Conservation (phyloP, 2,329 filamentous ascomycete species). For the Stylonectria norvegica region DNA sequence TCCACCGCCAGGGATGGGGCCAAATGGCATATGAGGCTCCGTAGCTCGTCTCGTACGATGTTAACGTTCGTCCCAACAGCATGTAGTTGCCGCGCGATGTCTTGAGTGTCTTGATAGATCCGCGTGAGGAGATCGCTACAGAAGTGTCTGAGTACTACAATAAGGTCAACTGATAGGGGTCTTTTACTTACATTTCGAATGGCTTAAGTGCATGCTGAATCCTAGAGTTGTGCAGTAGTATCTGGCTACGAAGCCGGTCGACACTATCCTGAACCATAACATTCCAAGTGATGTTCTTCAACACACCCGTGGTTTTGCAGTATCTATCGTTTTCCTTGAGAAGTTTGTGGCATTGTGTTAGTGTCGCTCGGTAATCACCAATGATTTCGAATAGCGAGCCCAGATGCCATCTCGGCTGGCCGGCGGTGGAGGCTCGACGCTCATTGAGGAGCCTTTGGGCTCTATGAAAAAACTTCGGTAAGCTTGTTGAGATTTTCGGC, state of each 20-base stretch:
- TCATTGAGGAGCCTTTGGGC: constrained; percentile 27
- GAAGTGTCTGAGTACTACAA: background rate
- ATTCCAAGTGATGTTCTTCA: constrained; percentile 37
- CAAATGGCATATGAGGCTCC: constrained; percentile 23
- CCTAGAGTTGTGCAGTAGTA: constrained; percentile 34
- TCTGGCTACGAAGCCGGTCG: constrained; percentile 30
- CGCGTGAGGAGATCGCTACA: constrained; percentile 32
- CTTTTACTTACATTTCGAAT: constrained; percentile 37
- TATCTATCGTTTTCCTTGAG: constrained; percentile 30
- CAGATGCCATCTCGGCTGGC: constrained; percentile 23
- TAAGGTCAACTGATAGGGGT: accelerated
- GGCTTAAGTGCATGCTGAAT: constrained; percentile 33
- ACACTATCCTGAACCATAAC: constrained; percentile 32
- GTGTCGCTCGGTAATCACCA: constrained; percentile 31
- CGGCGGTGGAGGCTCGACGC: constrained; percentile 17
- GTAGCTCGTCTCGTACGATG: constrained; percentile 21
- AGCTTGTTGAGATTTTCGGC: constrained; percentile 32
- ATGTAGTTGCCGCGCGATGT: constrained; percentile 24
- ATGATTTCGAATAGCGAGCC: constrained; percentile 26
- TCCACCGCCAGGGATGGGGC: constrained; percentile 26
- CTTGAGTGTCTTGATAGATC: constrained; percentile 26
- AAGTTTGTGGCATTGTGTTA: constrained; percentile 31
- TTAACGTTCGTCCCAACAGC: constrained; percentile 23
- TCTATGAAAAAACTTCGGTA: constrained; percentile 24
- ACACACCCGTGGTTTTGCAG: constrained; percentile 20